phyloP scores from a whole-genome alignment of 352 stramenopile species.

The Phytophthora citricola region DNA sequence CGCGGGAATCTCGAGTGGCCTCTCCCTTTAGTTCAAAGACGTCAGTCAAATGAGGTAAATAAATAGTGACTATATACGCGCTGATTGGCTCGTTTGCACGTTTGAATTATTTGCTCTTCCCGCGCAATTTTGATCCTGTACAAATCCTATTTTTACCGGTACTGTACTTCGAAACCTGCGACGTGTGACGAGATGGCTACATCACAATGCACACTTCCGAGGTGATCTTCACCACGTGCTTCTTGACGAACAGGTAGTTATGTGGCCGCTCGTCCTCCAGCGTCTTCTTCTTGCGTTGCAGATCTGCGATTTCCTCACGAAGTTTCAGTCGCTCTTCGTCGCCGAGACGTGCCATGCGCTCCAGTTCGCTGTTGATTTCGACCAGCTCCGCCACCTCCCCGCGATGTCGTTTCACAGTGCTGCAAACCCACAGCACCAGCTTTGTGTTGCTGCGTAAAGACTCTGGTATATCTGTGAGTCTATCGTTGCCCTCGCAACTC shows the following conservation, averaged over 20 bases:
- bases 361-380: constrained; percentile 77
- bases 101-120: constrained; percentile 30
- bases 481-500: constrained; percentile 64
- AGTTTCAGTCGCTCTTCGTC: constrained; percentile 80
- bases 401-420: constrained; percentile 74
- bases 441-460: constrained; percentile 71
- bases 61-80: constrained; percentile 10
- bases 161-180: constrained; percentile 23
- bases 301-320: constrained; percentile 66
- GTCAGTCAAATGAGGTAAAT: background rate
- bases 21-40: constrained; percentile 21
- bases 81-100: constrained; percentile 10
- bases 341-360: constrained; percentile 71
- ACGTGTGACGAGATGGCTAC: constrained; percentile 53
- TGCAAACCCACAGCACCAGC: constrained; percentile 84
- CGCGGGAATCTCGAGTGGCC: constrained; percentile 36
- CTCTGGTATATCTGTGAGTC: constrained; percentile 69
- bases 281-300: constrained; percentile 65
- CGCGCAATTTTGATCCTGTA: constrained; percentile 5
- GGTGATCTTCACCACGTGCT: constrained; percentile 54
- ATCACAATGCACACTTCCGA: constrained; percentile 75
- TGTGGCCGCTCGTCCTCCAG: constrained; percentile 68
- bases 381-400: constrained; percentile 71
- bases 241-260: constrained; percentile 80
- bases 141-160: background rate